Percentiles rank a stretch among this genome's conserved stretches.
phyloP scores from a whole-genome alignment of 257 asterid genomes.

The Nicotiana tabacum region DNA sequence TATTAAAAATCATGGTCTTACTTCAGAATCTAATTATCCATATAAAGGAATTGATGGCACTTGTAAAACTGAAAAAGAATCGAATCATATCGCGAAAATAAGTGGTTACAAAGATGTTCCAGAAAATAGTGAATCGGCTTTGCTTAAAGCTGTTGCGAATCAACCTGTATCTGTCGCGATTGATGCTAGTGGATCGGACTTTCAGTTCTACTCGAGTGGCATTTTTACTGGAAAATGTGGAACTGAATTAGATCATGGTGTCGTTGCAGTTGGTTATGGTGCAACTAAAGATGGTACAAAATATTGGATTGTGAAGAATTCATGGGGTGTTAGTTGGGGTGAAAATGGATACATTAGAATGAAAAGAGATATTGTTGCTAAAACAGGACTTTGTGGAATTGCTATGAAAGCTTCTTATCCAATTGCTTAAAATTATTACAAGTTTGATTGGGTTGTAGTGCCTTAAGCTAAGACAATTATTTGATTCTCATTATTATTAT shows the following conservation, averaged over 20 bases:
- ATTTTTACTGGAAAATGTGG: conserved; percentile 35
- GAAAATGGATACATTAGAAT: conserved; percentile 13
- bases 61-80: conserved; percentile 24
- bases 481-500: neutral
- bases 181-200: conserved; percentile 1
- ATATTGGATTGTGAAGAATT: conserved; percentile 35
- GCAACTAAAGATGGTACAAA: conserved; percentile 17
- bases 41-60: conserved; percentile 23
- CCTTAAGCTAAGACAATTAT: neutral
- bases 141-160: conserved; percentile 26
- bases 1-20: conserved; percentile 26
- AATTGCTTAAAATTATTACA: neutral
- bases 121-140: conserved; percentile 22
- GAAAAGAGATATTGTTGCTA: conserved; percentile 21
- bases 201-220: conserved; percentile 24
- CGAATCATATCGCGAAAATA: conserved; percentile 8
- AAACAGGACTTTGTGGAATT: neutral
- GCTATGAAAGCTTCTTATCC: neutral
- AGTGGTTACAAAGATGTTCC: conserved; percentile 21
- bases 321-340: neutral
- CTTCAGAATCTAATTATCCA: conserved; percentile 31
- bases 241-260: conserved; percentile 36
- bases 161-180: neutral
- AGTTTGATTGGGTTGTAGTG: neutral
- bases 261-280: conserved; percentile 33